These are phyloP conservation scores for Glycyrrhiza uralensis DNA, from an alignment of 306 rosid species.

Conservation along the genomic window DNA sequence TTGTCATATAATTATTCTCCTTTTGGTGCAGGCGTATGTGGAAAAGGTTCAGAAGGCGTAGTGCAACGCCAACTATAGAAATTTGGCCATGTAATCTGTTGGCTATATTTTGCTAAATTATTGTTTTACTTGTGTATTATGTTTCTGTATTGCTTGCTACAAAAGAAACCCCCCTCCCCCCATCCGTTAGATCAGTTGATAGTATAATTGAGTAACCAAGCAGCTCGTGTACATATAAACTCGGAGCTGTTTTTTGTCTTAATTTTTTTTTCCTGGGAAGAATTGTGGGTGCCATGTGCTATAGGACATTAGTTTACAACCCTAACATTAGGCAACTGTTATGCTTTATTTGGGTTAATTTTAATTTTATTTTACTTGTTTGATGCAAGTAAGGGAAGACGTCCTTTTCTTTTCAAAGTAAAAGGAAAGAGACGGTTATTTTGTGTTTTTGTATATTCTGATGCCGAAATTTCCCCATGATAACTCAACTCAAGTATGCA, in stretches of 20 bases:
- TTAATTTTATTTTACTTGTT: conserved; percentile 2
- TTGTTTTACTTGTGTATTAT: conserved; percentile 18
- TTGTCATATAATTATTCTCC: neutral
- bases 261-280: neutral
- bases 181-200: conserved; percentile 24
- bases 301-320: neutral
- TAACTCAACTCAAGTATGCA: neutral
- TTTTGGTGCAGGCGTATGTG: conserved; percentile 69
- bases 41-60: conserved; percentile 69
- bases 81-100: conserved; percentile 21
- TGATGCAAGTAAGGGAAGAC: neutral
- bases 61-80: conserved; percentile 28
- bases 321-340: neutral
- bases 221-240: conserved; percentile 21
- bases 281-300: neutral
- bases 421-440: neutral
- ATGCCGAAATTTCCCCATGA: neutral
- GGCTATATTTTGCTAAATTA: conserved; percentile 9
- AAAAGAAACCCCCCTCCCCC: neutral
- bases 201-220: conserved; percentile 20
- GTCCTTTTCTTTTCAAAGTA: neutral
- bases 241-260: neutral
- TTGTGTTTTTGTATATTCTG: neutral
- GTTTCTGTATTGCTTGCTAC: conserved; percentile 17
- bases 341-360: neutral